Evolutionary conservation across 2,329 filamentous ascomycete genomes (phyloP), one percentile per base, ranked within the genome.

Genomic region (Penicillium corylophilum): DNA sequence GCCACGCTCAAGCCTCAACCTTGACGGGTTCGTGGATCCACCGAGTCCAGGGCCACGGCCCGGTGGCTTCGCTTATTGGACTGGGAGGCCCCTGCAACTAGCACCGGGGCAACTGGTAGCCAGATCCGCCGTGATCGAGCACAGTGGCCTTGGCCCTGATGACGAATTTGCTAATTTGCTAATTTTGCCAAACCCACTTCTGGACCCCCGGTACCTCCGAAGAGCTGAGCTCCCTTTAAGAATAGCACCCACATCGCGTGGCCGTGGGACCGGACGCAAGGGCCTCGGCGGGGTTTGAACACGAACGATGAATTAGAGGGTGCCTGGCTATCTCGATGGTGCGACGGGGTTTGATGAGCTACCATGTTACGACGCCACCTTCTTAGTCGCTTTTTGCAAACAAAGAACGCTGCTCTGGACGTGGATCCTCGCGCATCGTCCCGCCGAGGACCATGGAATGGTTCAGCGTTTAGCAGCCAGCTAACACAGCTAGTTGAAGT

Each of bases 41-140:
- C 10, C 29, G 23, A 10, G 29, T 43, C 40, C 23, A 39, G 22
- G 22, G 8, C 31, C 24, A 29, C 29, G 18, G 33, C 22, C 28
- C 26, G 18, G 33, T 48, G 31, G 9, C 31, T 33, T 49, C 38
- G 53, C 38, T 55, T 36, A 59, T 61, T 61, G 56, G 58, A 26
- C 31, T 10, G n/a, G 43, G 38, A 18, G 48, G 50, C 26, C 42
- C 51, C 40, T 53, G 53, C 54, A 48, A 59, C 51, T 60, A 58
- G 55, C 49, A 55, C 45, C 60, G 60, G 60, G 59, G 57, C 55
- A 62, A 50, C 54, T 60, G 42, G 13, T 22, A 13, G 41, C 46
- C 33, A 60, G 60, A 63, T 63, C 60, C 60, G 60, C 28, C 33
- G 31, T 33, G 51, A 59, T 62, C 53, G 53, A 58, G 46, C 49